phyloP scores from a whole-genome alignment of 441 rosid genomes.

The Biscutella laevigata region DNA sequence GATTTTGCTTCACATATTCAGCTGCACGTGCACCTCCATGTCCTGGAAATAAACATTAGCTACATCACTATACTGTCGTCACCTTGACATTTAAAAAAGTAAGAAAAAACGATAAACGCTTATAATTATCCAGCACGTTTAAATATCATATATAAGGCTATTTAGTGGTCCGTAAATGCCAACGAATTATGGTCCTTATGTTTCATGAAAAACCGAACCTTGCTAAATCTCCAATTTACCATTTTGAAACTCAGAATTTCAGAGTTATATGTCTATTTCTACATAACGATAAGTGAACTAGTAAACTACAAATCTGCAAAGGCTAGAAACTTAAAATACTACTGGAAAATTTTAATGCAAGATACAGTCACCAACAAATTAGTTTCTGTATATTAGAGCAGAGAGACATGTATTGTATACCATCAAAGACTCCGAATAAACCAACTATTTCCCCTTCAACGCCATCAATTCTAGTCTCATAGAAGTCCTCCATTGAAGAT shows the following conservation, averaged over 20 bases:
- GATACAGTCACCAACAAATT: background rate
- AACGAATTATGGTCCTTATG: background rate
- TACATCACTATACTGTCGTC: background rate
- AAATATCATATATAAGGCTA: background rate
- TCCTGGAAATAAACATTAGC: constrained; percentile 44
- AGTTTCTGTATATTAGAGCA: background rate
- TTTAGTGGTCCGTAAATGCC: background rate
- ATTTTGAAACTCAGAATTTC: background rate
- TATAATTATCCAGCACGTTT: background rate
- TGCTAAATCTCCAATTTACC: background rate
- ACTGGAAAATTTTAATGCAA: background rate
- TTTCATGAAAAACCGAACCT: background rate
- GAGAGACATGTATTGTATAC: constrained; percentile 28
- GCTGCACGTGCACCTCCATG: constrained; percentile 99
- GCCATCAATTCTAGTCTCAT: constrained; percentile 85
- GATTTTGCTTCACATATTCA: constrained; percentile 88
- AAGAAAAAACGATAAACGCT: background rate
- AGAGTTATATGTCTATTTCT: background rate
- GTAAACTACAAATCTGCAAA: background rate
- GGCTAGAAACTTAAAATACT: background rate
- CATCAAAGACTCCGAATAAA: constrained; percentile 97
- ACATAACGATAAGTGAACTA: background rate
- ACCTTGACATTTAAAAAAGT: background rate
- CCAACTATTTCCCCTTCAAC: constrained; percentile 88
- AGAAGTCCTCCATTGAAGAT: constrained; percentile 97